Evolutionary conservation across 306 rosid species (phyloP).

Genomic region (Dryas octopetala): DNA sequence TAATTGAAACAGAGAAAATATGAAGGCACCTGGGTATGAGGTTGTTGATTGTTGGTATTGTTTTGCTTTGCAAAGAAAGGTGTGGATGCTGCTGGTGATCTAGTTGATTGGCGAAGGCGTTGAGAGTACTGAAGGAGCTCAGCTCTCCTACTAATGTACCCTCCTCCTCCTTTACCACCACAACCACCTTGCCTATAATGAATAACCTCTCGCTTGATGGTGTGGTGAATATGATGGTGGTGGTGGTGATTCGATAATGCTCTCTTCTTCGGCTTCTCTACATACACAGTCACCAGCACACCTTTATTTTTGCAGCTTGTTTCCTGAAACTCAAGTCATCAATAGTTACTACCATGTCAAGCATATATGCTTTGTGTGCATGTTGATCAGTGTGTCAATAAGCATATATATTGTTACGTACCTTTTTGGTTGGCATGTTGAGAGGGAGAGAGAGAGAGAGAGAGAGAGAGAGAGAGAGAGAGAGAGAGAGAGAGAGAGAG

Average conservation of each 20-base stretch:
- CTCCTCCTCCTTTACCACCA: conserved; percentile 25
- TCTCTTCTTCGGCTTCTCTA: conserved; percentile 50
- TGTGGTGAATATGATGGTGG: conserved; percentile 41
- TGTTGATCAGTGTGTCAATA: neutral
- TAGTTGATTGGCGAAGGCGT: conserved; percentile 50
- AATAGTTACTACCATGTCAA: conserved; percentile 20
- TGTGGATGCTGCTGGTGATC: conserved; percentile 31
- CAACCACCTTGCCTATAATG: conserved; percentile 15
- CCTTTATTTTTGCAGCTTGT: conserved; percentile 41
- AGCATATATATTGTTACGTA: conserved; percentile 22
- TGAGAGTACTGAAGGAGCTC: conserved; percentile 70
- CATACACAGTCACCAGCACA: conserved; percentile 52
- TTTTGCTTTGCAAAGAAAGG: conserved; percentile 24
- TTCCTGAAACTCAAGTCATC: conserved; percentile 38
- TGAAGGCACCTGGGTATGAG: conserved; percentile 27
- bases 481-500: conserved; percentile 1
- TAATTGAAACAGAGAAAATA: neutral
- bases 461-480: neutral
- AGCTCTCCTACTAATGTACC: conserved; percentile 53
- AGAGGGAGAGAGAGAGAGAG: neutral
- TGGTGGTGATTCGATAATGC: conserved; percentile 25
- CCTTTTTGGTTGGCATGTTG: conserved; percentile 54
- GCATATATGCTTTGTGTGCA: neutral
- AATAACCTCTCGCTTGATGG: conserved; percentile 28
- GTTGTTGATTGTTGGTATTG: conserved; percentile 28